Conservation (phyloP, 2,329 filamentous ascomycete species). For the Colletotrichum tabaci region DNA sequence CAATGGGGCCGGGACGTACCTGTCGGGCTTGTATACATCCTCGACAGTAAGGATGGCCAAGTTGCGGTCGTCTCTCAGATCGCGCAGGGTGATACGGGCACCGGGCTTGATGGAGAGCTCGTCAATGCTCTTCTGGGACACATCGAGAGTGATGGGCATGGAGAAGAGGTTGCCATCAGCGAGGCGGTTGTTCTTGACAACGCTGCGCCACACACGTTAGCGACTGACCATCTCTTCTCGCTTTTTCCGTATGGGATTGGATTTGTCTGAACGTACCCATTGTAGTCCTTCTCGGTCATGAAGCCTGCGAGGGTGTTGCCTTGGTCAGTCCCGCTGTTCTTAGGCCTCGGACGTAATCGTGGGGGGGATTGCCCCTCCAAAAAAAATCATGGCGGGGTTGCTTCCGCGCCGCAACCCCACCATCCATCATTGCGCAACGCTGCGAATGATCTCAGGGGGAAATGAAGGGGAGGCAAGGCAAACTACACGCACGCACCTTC, state of each 20-base stretch:
- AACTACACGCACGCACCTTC: slow-evolving; percentile 77
- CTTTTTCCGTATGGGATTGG: slow-evolving; percentile 5
- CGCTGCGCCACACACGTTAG: slow-evolving; percentile 68
- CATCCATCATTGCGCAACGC: slow-evolving; percentile 33
- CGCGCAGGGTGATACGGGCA: slow-evolving; percentile 87
- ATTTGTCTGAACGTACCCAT: slow-evolving; percentile 73
- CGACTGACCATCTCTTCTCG: neutral
- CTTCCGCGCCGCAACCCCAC: slow-evolving; percentile 41
- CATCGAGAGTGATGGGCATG: slow-evolving; percentile 96
- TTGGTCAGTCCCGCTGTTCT: slow-evolving; percentile 34
- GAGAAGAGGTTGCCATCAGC: slow-evolving; percentile 91
- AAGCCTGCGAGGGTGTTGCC: slow-evolving; percentile 75
- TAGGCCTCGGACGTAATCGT: slow-evolving; percentile 30
- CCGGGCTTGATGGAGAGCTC: slow-evolving; percentile 83
- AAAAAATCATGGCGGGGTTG: slow-evolving; percentile 37
- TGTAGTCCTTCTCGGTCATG: slow-evolving; percentile 97
- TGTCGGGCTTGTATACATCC: slow-evolving; percentile 95
- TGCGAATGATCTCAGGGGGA: slow-evolving; percentile 4
- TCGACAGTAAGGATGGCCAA: slow-evolving; percentile 96
- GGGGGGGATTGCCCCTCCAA: slow-evolving; percentile 36
- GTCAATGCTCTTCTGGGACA: slow-evolving; percentile 82
- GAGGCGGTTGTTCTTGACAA: slow-evolving; percentile 90
- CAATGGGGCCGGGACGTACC: slow-evolving; percentile 70
- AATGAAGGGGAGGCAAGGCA: neutral
- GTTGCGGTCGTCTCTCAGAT: slow-evolving; percentile 96